Conservation (phyloP, 495 filamentous ascomycete species). For the Peziza echinospora region DNA sequence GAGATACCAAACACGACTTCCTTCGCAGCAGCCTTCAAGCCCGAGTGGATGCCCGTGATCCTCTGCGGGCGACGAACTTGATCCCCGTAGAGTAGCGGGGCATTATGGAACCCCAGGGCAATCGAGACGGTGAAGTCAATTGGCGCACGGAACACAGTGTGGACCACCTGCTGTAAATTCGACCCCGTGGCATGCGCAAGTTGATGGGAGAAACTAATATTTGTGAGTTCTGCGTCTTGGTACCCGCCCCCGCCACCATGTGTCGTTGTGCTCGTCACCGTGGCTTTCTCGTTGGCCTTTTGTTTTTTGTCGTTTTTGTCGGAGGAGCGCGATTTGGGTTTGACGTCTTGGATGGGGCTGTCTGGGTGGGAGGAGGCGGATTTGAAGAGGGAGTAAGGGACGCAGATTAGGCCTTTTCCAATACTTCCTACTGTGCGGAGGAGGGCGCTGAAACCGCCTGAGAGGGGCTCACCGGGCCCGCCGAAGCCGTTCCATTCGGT, state of each 20-base stretch:
- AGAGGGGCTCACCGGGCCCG: conserved; percentile 52
- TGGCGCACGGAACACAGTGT: conserved; percentile 22
- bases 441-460: conserved; percentile 37
- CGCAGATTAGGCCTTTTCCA: conserved; percentile 8
- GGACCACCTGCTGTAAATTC: conserved; percentile 8
- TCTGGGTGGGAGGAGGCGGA: not conserved
- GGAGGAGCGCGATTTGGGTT: not conserved
- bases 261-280: not conserved
- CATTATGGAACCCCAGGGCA: conserved; percentile 66
- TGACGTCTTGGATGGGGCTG: not conserved
- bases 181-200: conserved; percentile 16
- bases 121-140: conserved; percentile 53
- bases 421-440: conserved; percentile 29
- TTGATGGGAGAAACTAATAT: conserved; percentile 8
- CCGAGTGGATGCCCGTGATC: conserved; percentile 46
- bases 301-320: not conserved
- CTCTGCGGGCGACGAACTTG: conserved; percentile 32
- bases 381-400: conserved; percentile 7
- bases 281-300: not conserved
- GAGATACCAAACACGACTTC: conserved; percentile 50
- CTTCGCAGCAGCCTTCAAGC: conserved; percentile 40
- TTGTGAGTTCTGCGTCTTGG: conserved; percentile 2
- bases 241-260: not conserved
- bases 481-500: conserved; percentile 64
- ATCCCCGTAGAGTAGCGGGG: conserved; percentile 56